phyloP scores from a whole-genome alignment of 345 rosid species.

The Ailanthus altissimus region DNA sequence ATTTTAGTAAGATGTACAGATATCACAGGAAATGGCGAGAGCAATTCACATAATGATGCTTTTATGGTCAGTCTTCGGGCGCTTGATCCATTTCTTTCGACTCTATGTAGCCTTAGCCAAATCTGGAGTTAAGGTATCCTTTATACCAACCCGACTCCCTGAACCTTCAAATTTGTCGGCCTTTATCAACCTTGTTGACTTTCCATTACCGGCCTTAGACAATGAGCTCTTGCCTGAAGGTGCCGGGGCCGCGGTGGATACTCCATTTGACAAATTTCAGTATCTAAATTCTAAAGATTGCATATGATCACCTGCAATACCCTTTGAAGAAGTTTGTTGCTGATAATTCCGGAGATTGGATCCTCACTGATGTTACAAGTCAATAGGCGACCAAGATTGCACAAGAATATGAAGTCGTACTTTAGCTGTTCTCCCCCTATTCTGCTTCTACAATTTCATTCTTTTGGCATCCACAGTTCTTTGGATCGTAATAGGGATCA shows the following conservation, averaged over 20 bases:
- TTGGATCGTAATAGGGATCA: background rate
- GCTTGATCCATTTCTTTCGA: conserved; percentile 29
- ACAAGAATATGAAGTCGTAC: background rate
- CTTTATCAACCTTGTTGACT: conserved; percentile 4
- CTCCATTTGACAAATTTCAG: background rate
- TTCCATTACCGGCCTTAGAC: conserved; percentile 30
- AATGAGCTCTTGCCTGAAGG: background rate
- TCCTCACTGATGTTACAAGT: background rate
- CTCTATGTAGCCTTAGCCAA: conserved; percentile 28
- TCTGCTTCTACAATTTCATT: background rate
- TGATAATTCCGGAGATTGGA: background rate
- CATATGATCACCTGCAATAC: conserved; percentile 3
- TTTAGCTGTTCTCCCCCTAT: background rate
- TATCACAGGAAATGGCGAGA: background rate
- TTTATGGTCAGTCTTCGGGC: conserved; percentile 29
- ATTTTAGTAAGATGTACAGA: too few relatives aligned
- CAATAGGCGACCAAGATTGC: background rate
- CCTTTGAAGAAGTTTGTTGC: background rate
- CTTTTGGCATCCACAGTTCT: background rate
- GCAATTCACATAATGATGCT: conserved; percentile 18
- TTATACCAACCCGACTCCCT: conserved; percentile 36
- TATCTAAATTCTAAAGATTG: background rate
- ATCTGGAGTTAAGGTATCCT: conserved; percentile 26
- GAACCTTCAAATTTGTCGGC: conserved; percentile 8
- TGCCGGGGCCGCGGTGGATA: background rate